A percentile compares a stretch with the other conserved stretches of the same genome.
Conservation (phyloP, 257 asterid genomes). For the Schizonepeta tenuifolia region DNA sequence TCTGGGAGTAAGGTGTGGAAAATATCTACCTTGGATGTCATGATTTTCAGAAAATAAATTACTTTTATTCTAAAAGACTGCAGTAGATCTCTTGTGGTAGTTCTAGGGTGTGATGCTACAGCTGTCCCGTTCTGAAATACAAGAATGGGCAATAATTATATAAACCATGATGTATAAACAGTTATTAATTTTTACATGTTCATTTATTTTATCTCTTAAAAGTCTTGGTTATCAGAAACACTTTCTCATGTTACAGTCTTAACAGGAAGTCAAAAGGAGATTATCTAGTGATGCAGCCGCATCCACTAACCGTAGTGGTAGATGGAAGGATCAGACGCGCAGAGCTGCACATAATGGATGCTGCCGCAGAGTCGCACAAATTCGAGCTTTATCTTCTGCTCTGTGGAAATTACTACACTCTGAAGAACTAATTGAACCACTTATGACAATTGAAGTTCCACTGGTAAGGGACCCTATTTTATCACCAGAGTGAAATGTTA, state of each 20-base stretch:
- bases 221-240: constrained; percentile 24
- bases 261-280: constrained; percentile 91
- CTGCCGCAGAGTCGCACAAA: constrained; percentile 91
- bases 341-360: constrained; percentile 96
- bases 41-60: background rate
- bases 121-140: background rate
- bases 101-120: background rate
- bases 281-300: constrained; percentile 86
- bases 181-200: too few relatives aligned
- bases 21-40: background rate
- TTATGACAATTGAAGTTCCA: constrained; percentile 71
- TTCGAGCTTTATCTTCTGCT: constrained; percentile 75
- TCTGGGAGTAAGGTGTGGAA: background rate
- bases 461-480: constrained; percentile 60
- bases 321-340: constrained; percentile 97
- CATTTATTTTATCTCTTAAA: too few relatives aligned
- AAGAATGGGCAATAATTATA: constrained; percentile 5
- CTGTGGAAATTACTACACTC: constrained; percentile 85
- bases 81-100: constrained; percentile 2
- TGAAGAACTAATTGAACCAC: constrained; percentile 77
- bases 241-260: constrained; percentile 34
- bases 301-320: constrained; percentile 76
- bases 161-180: background rate
- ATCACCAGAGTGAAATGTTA: constrained; percentile 4
- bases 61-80: background rate